These are phyloP conservation scores for Colletotrichum acutatum DNA, from an alignment of 2,329 filamentous ascomycete genomes.

Conservation along the genomic window DNA sequence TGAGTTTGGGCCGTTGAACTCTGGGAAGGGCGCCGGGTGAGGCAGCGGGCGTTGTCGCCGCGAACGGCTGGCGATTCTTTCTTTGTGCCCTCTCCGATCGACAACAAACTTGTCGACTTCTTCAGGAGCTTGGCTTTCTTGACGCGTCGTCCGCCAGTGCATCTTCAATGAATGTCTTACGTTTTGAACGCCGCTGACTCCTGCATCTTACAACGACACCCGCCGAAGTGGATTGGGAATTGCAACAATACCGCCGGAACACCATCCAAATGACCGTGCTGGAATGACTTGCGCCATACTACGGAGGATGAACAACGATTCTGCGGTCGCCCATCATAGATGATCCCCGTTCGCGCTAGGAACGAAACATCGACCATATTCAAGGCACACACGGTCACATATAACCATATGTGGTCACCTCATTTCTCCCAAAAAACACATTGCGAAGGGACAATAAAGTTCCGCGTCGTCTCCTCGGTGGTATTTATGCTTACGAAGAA, in stretches of 20 bases:
- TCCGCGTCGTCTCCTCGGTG: background rate
- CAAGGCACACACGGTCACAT: background rate
- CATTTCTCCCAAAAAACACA: background rate
- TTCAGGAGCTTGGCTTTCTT: background rate
- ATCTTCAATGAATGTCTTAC: background rate
- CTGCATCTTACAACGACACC: background rate
- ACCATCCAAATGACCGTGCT: no score
- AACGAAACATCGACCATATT: background rate
- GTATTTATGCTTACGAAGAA: slow-evolving; percentile 1
- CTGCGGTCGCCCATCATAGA: no score
- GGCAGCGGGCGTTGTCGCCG: background rate
- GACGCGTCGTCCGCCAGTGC: background rate
- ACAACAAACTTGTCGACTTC: slow-evolving; percentile 3
- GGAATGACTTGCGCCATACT: no score
- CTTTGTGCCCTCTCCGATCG: background rate
- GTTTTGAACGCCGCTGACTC: background rate
- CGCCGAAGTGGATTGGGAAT: no score
- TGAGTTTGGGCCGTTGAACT: slow-evolving; percentile 13
- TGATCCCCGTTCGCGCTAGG: background rate
- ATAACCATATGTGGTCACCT: background rate
- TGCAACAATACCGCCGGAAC: no score
- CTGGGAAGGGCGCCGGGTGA: background rate
- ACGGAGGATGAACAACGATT: no score
- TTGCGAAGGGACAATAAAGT: background rate
- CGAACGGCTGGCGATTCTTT: background rate